Evolutionary conservation across 225 moss, liverwort and hornwort genomes (phyloP), one percentile per base, ranked within the genome.

Genomic region (Pleurozium schreberi): DNA sequence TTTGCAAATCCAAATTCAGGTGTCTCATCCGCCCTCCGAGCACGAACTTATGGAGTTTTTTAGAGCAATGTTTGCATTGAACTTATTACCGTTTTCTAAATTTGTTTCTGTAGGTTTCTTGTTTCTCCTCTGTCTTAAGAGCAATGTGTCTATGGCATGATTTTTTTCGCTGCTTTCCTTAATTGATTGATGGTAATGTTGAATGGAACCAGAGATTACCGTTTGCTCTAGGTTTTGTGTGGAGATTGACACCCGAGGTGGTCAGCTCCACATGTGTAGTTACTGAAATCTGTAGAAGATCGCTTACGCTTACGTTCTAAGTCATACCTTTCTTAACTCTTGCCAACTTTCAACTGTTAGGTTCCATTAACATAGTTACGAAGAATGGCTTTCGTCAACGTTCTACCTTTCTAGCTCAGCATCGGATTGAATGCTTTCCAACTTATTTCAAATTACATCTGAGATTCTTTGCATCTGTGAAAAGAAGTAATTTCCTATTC

Each of bases 251-350:
- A 28, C 33, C 23, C 23, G 40, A 63, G 76, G 40, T 47, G 52
- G 22, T n/a, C 50, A 64, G 30, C 63, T 77, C 11, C n/a, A 38
- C 52, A 76, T 40, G 52, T 77, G 42, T 43, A 84, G 23, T 17
- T 23, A 74, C 47, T 27, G 93, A 97, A 96, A 85, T 95, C 86
- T 89, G 93, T 65, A 90, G 93, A 85, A 74, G 27, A 60, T 18
- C 60, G 36, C 74, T 60, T 27, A 36, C 26, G 16, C 30, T 59
- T 45, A 23, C 31, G 12, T n/a, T 68, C 42, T 60, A 36, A 47
- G 36, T 74, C 38, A 36, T 47, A 42, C n/a, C 62, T 62, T 75
- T 28, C 14, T 49, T 38, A 40, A 28, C 50, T 64, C 33, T 64
- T 52, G 64, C 23, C 31, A 40, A 64, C 4, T 86, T 40, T 58